These are phyloP conservation scores for Dictyostelium discoideum DNA, from an alignment of 78 protist species.

Conservation along the genomic window DNA sequence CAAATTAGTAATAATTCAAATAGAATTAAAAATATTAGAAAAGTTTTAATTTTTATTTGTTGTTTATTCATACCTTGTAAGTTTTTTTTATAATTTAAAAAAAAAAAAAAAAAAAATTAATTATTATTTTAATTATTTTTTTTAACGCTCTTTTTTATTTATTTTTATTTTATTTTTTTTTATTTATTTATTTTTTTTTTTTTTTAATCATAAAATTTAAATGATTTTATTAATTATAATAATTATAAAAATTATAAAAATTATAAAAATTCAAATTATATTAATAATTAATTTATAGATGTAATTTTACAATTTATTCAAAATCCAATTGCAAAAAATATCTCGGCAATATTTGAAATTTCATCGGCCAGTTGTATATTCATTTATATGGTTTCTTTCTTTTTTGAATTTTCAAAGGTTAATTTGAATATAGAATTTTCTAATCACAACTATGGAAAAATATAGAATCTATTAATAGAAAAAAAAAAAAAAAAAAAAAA, in stretches of 20 bases:
- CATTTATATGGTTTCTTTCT: constrained; percentile 17
- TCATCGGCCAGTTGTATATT: constrained; percentile 2
- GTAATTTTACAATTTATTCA: constrained; percentile 21
- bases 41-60: neutral
- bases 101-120: too few relatives aligned
- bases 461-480: neutral
- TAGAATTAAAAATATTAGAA: neutral
- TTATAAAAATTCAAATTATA: too few relatives aligned
- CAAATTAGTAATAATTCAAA: neutral
- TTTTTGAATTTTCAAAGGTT: constrained; percentile 26
- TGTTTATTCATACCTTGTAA: constrained; percentile 42
- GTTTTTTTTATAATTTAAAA: neutral
- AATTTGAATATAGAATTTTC: constrained; percentile 25
- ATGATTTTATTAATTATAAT: neutral
- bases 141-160: neutral
- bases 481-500: neutral
- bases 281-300: neutral
- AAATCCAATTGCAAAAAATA: neutral
- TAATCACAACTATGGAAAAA: neutral
- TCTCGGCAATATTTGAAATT: constrained; percentile 55
- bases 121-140: neutral
- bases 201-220: too few relatives aligned
- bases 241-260: neutral
- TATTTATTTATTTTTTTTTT: too few relatives aligned
- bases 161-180: too few relatives aligned